Percentiles rank a stretch among this genome's conserved stretches.
phyloP scores from a whole-genome alignment of 371 early-diverging fungal species.

The Mortierella sp. region DNA sequence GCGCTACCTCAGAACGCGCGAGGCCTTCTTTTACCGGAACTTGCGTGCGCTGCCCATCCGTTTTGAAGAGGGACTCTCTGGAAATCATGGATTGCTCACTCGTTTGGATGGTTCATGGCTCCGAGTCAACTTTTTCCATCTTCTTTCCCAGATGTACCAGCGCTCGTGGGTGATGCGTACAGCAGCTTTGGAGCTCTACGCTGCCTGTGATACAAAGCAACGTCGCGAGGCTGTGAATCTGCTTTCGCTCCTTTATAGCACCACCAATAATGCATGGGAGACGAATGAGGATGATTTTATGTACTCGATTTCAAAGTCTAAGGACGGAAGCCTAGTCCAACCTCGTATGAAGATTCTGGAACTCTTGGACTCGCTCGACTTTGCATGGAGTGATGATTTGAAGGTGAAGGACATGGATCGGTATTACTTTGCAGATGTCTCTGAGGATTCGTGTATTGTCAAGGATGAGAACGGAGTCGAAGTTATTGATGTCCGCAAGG shows the following conservation, averaged over 20 bases:
- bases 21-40: constrained; percentile 80
- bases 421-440: constrained; percentile 54
- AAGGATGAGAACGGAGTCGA: constrained; percentile 67
- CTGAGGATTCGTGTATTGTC: constrained; percentile 56
- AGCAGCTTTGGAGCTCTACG: constrained; percentile 88
- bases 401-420: constrained; percentile 38
- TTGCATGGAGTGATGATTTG: constrained; percentile 62
- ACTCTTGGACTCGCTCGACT: constrained; percentile 64
- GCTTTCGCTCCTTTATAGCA: constrained; percentile 48
- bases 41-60: constrained; percentile 62
- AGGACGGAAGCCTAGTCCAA: constrained; percentile 53
- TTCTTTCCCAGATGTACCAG: constrained; percentile 81
- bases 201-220: constrained; percentile 42
- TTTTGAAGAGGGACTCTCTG: constrained; percentile 47
- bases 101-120: constrained; percentile 34
- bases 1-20: constrained; percentile 82
- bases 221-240: constrained; percentile 48
- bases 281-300: constrained; percentile 38
- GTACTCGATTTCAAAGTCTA: constrained; percentile 36
- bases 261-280: constrained; percentile 25
- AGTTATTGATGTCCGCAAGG: constrained; percentile 73
- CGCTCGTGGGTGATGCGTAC: constrained; percentile 90
- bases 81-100: constrained; percentile 45
- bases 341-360: constrained; percentile 67
- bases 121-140: constrained; percentile 59